Evolutionary conservation across 768 basidiomycete species (phyloP), one percentile per base, ranked within the genome.

Genomic region (Auricularia sp.): DNA sequence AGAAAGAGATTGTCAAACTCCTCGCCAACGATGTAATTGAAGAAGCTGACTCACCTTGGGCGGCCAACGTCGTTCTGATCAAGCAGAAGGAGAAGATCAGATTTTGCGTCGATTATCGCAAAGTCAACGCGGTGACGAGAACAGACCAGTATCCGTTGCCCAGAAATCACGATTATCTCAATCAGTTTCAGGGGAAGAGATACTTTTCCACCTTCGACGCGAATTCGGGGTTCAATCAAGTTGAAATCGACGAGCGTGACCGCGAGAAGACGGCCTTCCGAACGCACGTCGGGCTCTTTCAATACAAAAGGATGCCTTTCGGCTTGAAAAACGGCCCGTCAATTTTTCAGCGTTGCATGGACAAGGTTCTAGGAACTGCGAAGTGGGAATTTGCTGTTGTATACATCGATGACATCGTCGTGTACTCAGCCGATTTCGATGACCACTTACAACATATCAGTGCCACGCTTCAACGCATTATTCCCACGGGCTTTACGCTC

Each of bases 231-330:
- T 82, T 80, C 64, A 78, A 76, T 0, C 81, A 82, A 64, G 64
- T 79, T 0, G 69, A 72, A 54, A 71, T 79, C 59, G 65, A 62
- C 0, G 65, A 71, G 0, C 66, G 73, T 8, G 74, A 72, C n/a
- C 65, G 68, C 11, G 71, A 76, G 33, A 75, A 76, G 47, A 73
- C 75, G 0, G 78, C 77, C 0, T 81, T 81, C 62, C 64, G 75
- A 3, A 74, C 74, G 0, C 80, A 80, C 66, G 61, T 67, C 35
- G 80, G 80, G 4, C 68, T 80, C 0, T 77, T 64, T 39, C 79
- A 81, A 65, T 81, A 80, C 67, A 66, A 65, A 37, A 59, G 76
- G 45, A 79, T 80, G 77, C 79, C 78, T 0, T 81, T 81, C 61
- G 75, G 77, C 0, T 70, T 71, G 1, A 58, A 71, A 0, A 77